Base-by-base conservation (phyloP, 208 protist species). In the Acanthamoeba sp. region DNA sequence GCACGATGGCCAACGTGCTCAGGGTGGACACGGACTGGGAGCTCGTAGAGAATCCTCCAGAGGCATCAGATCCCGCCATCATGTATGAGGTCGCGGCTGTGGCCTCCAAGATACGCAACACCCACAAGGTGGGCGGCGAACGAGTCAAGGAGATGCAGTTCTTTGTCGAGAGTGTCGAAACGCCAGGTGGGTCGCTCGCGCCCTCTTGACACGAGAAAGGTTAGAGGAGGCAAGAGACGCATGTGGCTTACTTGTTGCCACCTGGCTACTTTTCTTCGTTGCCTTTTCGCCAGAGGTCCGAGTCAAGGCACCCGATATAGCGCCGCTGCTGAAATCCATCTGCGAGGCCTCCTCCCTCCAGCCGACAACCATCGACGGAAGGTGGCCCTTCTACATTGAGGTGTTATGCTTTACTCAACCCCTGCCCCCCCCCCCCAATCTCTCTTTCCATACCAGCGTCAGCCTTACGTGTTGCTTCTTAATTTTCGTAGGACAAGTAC, bases 101-200 rank as follows among this genome's bases (percentile, higher is more conserved):
- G 18, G 73, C 40, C 24, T 14, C 73, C 42, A 84, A 84, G 38
- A 84, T 84, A 20, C 34, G 73, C 0, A 84, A 84, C 29, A 84
- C 73, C 12, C 73, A 84, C 40, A 84, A 84, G 40, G 73, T 84
- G 22, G 73, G 73, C 73, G 73, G 73, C 20, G 73, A 84, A 27
- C 73, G 73, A 7, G 73, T 84, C 32, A 84, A 84, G 42, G 73
- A 84, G 42, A 84, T 84, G 73, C 73, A 84, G 38, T 84, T 84
- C 40, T 84, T 84, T 18, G 73, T 84, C 73, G 73, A 84, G 32
- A 84, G 73, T 27, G 73, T 84, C n/a, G 73, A 84, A n/a, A 84
- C 69, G 7, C 69, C 69, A 6, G 69, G 69, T 80, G 20, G 0
- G 29, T 12, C 36, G 12, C 22, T 9, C 45, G 45, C 45, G n/a